Percentiles rank a stretch among this genome's conserved stretches.
These are phyloP conservation scores for Peniophora sp. DNA, from an alignment of 1,284 basidiomycete genomes.

Conservation along the genomic window DNA sequence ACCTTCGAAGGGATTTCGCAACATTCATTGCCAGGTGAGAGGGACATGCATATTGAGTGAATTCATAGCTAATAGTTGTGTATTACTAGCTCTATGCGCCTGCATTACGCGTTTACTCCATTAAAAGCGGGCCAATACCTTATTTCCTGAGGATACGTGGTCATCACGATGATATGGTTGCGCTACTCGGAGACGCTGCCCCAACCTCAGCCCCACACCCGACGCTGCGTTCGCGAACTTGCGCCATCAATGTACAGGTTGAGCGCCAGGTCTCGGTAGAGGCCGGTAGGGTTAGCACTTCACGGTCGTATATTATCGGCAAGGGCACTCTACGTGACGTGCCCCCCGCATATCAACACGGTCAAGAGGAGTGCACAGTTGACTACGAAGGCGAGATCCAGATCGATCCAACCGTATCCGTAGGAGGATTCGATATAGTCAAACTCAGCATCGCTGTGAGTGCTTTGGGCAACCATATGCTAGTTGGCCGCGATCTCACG, in stretches of 20 bases:
- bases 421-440: neutral
- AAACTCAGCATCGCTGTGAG: neutral
- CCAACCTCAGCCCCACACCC: neutral
- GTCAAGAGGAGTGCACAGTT: neutral
- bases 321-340: neutral
- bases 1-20: too few relatives aligned
- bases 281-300: neutral
- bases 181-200: neutral
- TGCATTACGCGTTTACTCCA: neutral
- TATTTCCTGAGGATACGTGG: neutral
- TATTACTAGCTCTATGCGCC: neutral
- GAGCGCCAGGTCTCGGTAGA: neutral
- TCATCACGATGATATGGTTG: neutral
- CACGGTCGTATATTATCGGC: neutral
- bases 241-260: neutral
- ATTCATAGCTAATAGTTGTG: too few relatives aligned
- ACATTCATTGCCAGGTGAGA: too few relatives aligned
- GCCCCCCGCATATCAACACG: neutral
- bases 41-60: too few relatives aligned
- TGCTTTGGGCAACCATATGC: too few relatives aligned
- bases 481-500: too few relatives aligned
- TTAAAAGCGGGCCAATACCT: neutral
- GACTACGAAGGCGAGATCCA: neutral
- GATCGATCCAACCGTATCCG: neutral
- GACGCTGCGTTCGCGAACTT: neutral